Base-by-base conservation (phyloP, 2,329 filamentous ascomycete genomes). In the Talaromyces atroroseus region DNA sequence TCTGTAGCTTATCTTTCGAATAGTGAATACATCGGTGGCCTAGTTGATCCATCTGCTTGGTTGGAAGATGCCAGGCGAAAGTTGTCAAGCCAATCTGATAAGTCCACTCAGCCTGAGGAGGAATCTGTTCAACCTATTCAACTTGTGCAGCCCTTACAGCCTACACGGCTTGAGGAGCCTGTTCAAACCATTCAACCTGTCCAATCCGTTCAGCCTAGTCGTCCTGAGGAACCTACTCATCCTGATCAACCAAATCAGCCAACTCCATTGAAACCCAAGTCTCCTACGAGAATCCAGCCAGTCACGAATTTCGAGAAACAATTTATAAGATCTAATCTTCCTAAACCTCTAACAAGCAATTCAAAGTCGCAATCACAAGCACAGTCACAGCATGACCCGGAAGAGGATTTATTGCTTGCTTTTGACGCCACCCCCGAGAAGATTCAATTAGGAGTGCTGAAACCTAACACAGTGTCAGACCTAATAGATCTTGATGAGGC, bases 401-500 rank as follows among this genome's bases (percentile, higher is more conserved):
- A 54, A 12, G 40, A 32, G 45, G 58, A 47, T n/a, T 42, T 62
- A n/a, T 62, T 68, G 23, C 52, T 69, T 23, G 63, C 64, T 54
- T 51, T 68, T 16, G 57, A 52, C 18, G 40, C 32, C 29, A 53
- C 63, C 24, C 57, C 62, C 5, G 50, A 50, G 24, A 34, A 36
- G 18, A 21, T 18, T 18, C 23, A 12, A 46, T 16, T 49, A 36
- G n/a, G 14, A 49, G 21, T 29, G 6, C 38, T 10, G 34, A 21
- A 26, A 20, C 63, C 59, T 21, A 61, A 63, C 45, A 58, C 59
- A 2, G 29, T 62, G 26, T 47, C 59, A 56, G 64, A 66, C 26
- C 42, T 65, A 24, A 49, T 62, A 57, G 65, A 62, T 2, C 46
- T 68, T 20, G 58, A 63, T 14, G 16, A 38, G 6, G 20, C 38